phyloP scores from a whole-genome alignment of 768 basidiomycete species.

The Mycena olivaceomarginata region DNA sequence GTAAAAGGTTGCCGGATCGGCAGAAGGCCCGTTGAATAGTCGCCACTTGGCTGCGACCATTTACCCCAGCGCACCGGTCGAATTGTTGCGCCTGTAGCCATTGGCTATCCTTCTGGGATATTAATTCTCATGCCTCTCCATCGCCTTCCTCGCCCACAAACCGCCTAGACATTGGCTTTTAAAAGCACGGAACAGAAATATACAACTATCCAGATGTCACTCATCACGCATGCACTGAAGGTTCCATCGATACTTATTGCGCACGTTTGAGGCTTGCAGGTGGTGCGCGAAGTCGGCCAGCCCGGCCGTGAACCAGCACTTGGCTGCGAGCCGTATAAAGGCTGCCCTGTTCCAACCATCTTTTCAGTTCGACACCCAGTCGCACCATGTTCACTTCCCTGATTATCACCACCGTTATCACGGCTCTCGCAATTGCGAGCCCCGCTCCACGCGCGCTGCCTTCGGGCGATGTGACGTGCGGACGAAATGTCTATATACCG shows the following conservation, averaged over 20 bases:
- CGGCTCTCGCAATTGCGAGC: constrained; percentile 18
- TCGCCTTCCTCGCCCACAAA: constrained; percentile 1
- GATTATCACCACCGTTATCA: constrained; percentile 13
- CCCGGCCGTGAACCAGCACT: not conserved
- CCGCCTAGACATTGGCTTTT: not conserved
- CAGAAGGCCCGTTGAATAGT: not conserved
- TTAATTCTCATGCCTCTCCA: not conserved
- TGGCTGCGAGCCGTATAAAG: not conserved
- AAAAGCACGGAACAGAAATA: not conserved
- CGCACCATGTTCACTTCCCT: constrained; percentile 29
- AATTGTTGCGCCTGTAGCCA: not conserved
- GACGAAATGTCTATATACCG: constrained; percentile 40
- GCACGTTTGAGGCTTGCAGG: constrained; percentile 5
- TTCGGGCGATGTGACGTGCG: constrained; percentile 42
- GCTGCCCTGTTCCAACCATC: constrained; percentile 3
- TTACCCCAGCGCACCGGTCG: not conserved
- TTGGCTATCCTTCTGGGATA: not conserved
- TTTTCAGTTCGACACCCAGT: constrained; percentile 1
- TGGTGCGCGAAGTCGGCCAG: constrained; percentile 6
- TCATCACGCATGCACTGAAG: not conserved
- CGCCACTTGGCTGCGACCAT: not conserved
- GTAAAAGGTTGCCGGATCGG: not conserved
- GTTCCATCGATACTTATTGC: constrained; percentile 6
- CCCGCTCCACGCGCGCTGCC: constrained; percentile 39
- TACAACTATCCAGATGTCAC: not conserved